phyloP scores from a whole-genome alignment of 306 rosid genomes.

The Dalbergia cochinchinensis region DNA sequence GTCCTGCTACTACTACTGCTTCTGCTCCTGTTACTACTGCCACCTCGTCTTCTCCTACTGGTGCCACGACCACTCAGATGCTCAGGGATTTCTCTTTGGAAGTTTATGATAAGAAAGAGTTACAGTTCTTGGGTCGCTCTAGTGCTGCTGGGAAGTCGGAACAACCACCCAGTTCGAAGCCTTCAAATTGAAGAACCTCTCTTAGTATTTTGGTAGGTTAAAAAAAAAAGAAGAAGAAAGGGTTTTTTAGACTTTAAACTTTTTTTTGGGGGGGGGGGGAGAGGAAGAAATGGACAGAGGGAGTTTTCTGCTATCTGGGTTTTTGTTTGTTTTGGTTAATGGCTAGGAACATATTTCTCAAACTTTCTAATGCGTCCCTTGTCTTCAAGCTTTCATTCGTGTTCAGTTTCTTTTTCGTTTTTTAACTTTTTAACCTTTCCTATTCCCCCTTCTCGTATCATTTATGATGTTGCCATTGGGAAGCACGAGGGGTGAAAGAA shows the following conservation, averaged over 20 bases:
- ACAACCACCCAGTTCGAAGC: slow-evolving; percentile 50
- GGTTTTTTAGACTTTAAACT: no score
- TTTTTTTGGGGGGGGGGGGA: no score
- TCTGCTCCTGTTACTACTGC: background rate
- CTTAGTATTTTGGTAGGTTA: no score
- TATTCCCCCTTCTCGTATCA: no score
- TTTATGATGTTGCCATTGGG: background rate
- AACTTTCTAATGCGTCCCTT: background rate
- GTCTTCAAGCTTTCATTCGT: background rate
- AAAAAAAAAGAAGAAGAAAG: no score
- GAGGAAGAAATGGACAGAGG: background rate
- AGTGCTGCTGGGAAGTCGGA: slow-evolving; percentile 48
- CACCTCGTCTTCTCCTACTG: slow-evolving; percentile 20
- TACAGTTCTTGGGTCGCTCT: slow-evolving; percentile 68
- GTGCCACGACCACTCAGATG: slow-evolving; percentile 53
- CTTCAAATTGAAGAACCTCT: slow-evolving; percentile 43
- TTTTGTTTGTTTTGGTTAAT: slow-evolving; percentile 34
- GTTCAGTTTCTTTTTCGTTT: background rate
- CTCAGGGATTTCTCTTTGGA: slow-evolving; percentile 79
- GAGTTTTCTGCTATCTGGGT: slow-evolving; percentile 17
- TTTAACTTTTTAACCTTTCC: background rate
- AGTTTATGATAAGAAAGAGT: slow-evolving; percentile 76
- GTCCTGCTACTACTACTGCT: slow-evolving; percentile 27
- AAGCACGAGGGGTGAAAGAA: background rate
- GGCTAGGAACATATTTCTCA: background rate